phyloP scores from a whole-genome alignment of 2,329 filamentous ascomycete species.

The Aschersonia sp. region DNA sequence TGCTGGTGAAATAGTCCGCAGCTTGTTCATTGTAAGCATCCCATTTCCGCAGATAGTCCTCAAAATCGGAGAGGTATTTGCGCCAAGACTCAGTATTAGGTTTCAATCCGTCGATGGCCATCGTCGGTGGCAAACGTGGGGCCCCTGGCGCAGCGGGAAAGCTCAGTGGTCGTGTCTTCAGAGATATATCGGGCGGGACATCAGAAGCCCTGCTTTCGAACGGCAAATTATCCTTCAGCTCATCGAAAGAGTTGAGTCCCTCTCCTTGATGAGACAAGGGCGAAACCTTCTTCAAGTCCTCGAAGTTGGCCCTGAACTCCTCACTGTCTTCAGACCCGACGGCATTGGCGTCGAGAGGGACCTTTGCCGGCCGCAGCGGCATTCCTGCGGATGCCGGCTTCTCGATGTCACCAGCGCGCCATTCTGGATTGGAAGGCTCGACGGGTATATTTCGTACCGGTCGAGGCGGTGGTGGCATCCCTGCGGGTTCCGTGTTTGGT shows the following conservation, averaged over 20 bases:
- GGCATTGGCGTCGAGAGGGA: conserved; percentile 17
- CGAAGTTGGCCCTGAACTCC: conserved; percentile 37
- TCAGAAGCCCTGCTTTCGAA: conserved; percentile 38
- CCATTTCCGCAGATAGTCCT: conserved; percentile 36
- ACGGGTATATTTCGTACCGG: conserved; percentile 38
- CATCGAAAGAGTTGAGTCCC: conserved; percentile 38
- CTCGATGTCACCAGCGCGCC: conserved; percentile 35
- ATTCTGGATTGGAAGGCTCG: conserved; percentile 44
- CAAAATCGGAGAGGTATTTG: conserved; percentile 38
- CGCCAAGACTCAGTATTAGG: conserved; percentile 29
- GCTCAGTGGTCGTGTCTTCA: conserved; percentile 18
- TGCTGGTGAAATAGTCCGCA: conserved; percentile 39
- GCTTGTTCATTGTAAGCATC: conserved; percentile 34
- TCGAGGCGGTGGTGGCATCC: conserved; percentile 6
- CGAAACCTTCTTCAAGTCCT: conserved; percentile 40
- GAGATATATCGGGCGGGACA: conserved; percentile 21
- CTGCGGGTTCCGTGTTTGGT: conserved; percentile 20
- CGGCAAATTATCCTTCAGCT: conserved; percentile 40
- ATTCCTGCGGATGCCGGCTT: conserved; percentile 10
- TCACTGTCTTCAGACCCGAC: conserved; percentile 41
- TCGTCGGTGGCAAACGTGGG: conserved; percentile 29
- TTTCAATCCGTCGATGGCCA: conserved; percentile 27
- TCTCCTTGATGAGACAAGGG: conserved; percentile 32
- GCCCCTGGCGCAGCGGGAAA: conserved; percentile 35
- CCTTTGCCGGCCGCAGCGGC: conserved; percentile 5